Percentiles rank a stretch among this genome's conserved stretches.
phyloP scores from a whole-genome alignment of 2,329 filamentous ascomycete genomes.

The Ceratocystis lukuohia region DNA sequence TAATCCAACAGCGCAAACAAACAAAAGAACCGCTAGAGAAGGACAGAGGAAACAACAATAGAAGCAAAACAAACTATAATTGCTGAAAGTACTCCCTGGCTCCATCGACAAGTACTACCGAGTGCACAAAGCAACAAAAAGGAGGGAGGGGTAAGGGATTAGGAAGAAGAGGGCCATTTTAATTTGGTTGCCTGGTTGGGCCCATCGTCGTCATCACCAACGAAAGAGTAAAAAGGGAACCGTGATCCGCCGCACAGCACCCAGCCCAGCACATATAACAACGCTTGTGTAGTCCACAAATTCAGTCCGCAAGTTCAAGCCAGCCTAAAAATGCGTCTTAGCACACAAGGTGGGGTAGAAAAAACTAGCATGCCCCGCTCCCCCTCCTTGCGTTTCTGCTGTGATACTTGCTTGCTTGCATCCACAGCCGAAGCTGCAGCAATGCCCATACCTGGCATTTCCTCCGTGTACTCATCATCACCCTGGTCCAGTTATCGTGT shows the following conservation, averaged over 20 bases:
- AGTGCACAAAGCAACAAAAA: background rate
- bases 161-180: background rate
- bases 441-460: background rate
- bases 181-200: background rate
- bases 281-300: too few relatives aligned
- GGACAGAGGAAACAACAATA: background rate
- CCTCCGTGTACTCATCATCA: background rate
- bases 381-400: background rate
- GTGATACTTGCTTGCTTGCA: background rate
- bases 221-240: background rate
- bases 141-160: background rate
- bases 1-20: slow-evolving; percentile 1
- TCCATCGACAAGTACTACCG: background rate
- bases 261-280: too few relatives aligned
- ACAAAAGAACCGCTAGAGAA: background rate
- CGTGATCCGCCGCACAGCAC: too few relatives aligned
- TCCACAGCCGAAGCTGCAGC: background rate
- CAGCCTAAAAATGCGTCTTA: background rate
- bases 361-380: background rate
- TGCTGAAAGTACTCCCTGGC: background rate
- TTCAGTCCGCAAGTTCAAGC: too few relatives aligned
- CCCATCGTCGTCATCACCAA: background rate
- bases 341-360: slow-evolving; percentile 1
- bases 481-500: background rate
- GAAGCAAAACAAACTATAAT: background rate